Evolutionary conservation across 345 rosid genomes (phyloP).

Genomic region (Draba incana): DNA sequence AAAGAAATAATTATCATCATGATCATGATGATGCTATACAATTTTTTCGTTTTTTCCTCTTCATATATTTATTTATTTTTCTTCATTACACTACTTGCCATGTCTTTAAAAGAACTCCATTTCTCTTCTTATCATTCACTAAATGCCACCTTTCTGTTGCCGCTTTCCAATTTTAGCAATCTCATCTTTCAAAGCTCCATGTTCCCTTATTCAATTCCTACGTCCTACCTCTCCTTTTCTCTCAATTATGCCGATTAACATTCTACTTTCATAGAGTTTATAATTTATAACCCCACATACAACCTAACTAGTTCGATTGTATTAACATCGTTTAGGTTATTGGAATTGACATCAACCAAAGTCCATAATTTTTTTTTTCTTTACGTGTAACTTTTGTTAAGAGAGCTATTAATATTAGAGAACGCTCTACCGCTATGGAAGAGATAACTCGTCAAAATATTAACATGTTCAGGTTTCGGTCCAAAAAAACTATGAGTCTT

Average conservation of each 20-base stretch:
- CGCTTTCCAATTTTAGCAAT: conserved; percentile 52
- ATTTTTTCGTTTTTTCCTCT: conserved; percentile 12
- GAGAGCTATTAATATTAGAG: not conserved
- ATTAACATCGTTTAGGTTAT: conserved; percentile 33
- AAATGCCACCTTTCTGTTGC: conserved; percentile 64
- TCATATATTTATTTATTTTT: not conserved
- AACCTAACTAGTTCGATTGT: conserved; percentile 34
- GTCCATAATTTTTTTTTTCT: conserved; percentile 2
- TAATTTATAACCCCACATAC: conserved; percentile 30
- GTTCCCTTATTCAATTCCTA: conserved; percentile 54
- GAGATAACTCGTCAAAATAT: not conserved
- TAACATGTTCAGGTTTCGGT: not conserved
- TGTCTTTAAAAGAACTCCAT: conserved; percentile 35
- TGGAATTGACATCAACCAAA: conserved; percentile 40
- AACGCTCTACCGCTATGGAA: not conserved
- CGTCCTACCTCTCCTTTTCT: conserved; percentile 41
- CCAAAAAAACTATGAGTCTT: no score
- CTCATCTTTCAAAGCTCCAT: conserved; percentile 46
- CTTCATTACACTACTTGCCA: conserved; percentile 38
- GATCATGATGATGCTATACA: conserved; percentile 41
- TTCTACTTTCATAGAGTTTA: conserved; percentile 30
- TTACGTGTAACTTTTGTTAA: conserved; percentile 19
- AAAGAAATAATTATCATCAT: conserved; percentile 33
- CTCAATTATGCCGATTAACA: conserved; percentile 31
- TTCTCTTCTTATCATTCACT: conserved; percentile 53